Percentiles rank a stretch among this genome's conserved stretches.
These are phyloP conservation scores for Bipolaris zeicola DNA, from an alignment of 2,329 filamentous ascomycete genomes.

Conservation along the genomic window DNA sequence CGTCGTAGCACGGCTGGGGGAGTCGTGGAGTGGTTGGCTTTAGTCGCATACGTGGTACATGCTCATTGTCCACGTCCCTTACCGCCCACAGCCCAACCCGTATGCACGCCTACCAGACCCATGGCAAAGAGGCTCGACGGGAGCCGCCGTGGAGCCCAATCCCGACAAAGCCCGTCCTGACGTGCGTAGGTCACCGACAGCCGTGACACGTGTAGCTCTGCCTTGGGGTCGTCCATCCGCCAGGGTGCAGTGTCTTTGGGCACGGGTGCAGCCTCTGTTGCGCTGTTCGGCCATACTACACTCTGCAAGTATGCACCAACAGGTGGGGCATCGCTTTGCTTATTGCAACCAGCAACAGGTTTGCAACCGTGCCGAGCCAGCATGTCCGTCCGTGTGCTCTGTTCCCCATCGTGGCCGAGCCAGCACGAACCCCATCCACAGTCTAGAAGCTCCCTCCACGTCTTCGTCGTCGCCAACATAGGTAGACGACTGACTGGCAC, in stretches of 20 bases:
- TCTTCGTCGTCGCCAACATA: too few species aligned
- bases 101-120: conserved; percentile 13
- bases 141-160: conserved; percentile 29
- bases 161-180: conserved; percentile 7
- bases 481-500: not conserved
- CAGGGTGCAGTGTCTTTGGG: conserved; percentile 4
- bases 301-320: not conserved
- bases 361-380: not conserved
- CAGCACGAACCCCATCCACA: too few species aligned
- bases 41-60: conserved; percentile 27
- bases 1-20: not conserved
- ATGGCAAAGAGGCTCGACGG: conserved; percentile 22
- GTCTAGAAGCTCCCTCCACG: too few species aligned
- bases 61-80: conserved; percentile 21
- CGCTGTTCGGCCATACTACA: conserved; percentile 1
- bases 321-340: not conserved
- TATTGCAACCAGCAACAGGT: not conserved
- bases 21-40: conserved; percentile 2
- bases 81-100: conserved; percentile 24
- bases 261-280: conserved; percentile 2
- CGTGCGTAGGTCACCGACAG: conserved; percentile 1
- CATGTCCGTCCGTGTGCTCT: too few species aligned
- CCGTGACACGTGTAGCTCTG: conserved; percentile 26
- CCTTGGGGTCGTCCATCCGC: conserved; percentile 2
- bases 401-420: too few species aligned